Conservation (phyloP, 2,329 filamentous ascomycete species). For the Aspergillus sp. region DNA sequence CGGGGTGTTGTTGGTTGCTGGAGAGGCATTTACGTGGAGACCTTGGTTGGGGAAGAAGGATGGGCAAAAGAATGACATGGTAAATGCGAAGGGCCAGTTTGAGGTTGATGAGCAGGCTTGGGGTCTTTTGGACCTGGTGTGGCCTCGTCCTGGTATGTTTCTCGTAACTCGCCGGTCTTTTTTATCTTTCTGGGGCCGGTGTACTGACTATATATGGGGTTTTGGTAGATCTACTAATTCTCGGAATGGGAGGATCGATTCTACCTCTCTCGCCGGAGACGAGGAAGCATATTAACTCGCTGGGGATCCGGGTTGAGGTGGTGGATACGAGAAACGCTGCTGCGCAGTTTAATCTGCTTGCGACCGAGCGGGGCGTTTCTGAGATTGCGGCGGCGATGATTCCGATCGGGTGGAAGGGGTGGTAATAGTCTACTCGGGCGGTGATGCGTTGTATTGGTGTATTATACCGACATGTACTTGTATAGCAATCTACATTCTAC, state of each 20-base stretch:
- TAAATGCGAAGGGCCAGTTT: conserved; percentile 79
- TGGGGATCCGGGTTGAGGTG: conserved; percentile 85
- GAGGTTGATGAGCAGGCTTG: conserved; percentile 70
- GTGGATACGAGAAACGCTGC: conserved; percentile 92
- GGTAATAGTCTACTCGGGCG: conserved; percentile 5
- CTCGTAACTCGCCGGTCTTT: conserved; percentile 3
- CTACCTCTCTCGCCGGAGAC: conserved; percentile 74
- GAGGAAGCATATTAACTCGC: conserved; percentile 66
- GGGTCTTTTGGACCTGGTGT: conserved; percentile 73
- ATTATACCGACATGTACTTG: background rate
- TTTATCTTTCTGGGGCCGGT: background rate
- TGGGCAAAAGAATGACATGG: conserved; percentile 49
- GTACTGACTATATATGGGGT: background rate
- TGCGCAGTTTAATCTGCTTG: conserved; percentile 89
- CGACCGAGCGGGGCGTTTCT: conserved; percentile 84
- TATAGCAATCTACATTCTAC: background rate
- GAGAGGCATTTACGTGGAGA: conserved; percentile 85
- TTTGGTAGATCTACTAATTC: conserved; percentile 55
- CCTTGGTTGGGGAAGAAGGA: conserved; percentile 64
- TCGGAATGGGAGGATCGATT: conserved; percentile 79
- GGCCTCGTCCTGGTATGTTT: conserved; percentile 80
- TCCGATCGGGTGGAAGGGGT: conserved; percentile 74
- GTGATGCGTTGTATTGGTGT: background rate
- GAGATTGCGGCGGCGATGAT: conserved; percentile 86
- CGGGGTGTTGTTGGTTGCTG: conserved; percentile 76